Base-by-base conservation (phyloP, 1,284 basidiomycete species). In the Hemileccinum hortonii region DNA sequence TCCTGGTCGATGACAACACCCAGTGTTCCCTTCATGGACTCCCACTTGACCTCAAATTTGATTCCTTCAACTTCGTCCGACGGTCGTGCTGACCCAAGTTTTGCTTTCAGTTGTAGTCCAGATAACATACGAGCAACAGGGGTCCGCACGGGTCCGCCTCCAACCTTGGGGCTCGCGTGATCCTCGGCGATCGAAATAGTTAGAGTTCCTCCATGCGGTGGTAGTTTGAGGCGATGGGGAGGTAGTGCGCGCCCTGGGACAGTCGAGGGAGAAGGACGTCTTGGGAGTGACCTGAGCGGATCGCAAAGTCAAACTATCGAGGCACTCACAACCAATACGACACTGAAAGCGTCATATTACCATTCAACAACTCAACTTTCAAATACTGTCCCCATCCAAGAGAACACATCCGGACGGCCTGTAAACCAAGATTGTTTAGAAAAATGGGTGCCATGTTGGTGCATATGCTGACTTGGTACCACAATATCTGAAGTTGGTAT, bases 401-500 rank as follows among this genome's bases (percentile, higher is more conserved):
- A n/a, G 80, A 80, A 37, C 85, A 77, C 77, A 92, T 80, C 33
- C 86, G 77, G 61, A 82, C 73, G 6, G 86, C 87, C 85, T 89
- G 59, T 9, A 41, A 49, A 35, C n/a, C n/a, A 36, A 9, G 7
- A 22, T 22, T 26, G 26, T 16, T 53, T n/a, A 6, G 36, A 8
- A 7, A 50, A 40, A 33, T 14, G 14, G 15, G 33, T 29, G 24
- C 16, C 6, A 7, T 26, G 9, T 37, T 29, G 22, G 4, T 16
- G 5, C 7, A 44, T 26, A 49, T 26, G 46, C 72, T 29, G 58
- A 86, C 87, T 73, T 92, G 89, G 61, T 84, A 87, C 76, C 84
- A 86, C 41, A 93, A 66, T 57, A 92, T 88, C 68, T 90, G 91
- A 11, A 92, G 76, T 63, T 92, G 89, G 67, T 92, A 93, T 3